phyloP scores from a whole-genome alignment of 139 green algal species.

The Dunaliella primolecta region DNA sequence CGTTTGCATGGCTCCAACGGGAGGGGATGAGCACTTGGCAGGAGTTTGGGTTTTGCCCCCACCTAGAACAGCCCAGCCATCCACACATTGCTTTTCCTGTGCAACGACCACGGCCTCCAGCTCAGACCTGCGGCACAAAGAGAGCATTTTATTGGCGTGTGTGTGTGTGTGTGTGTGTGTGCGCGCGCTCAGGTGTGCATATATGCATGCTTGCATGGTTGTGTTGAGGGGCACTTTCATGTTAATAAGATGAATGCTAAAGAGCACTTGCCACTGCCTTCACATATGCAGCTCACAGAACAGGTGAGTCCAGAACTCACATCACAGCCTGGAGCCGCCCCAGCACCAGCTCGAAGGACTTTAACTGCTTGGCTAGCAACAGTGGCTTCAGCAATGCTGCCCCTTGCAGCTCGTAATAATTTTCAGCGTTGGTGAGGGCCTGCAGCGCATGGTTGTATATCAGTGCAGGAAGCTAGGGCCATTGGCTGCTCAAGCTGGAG shows the following conservation, averaged over 20 bases:
- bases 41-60: background rate
- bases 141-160: too few species aligned
- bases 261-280: too few species aligned
- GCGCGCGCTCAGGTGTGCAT: too few species aligned
- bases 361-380: constrained; percentile 2
- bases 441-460: too few species aligned
- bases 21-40: background rate
- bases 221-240: too few species aligned
- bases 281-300: too few species aligned
- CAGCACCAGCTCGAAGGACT: constrained; percentile 2
- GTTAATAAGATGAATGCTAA: too few species aligned
- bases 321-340: background rate
- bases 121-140: constrained; percentile 1
- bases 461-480: too few species aligned
- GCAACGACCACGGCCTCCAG: constrained; percentile 5
- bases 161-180: too few species aligned
- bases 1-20: background rate
- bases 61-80: constrained; percentile 6
- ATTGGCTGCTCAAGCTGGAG: too few species aligned
- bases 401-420: background rate
- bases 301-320: too few species aligned
- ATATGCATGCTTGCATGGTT: too few species aligned
- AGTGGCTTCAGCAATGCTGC: background rate
- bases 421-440: background rate
- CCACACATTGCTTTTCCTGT: constrained; percentile 17